Evolutionary conservation across 768 basidiomycete species (phyloP), one percentile per base, ranked within the genome.

Genomic region (Mrakia hoshinonis): DNA sequence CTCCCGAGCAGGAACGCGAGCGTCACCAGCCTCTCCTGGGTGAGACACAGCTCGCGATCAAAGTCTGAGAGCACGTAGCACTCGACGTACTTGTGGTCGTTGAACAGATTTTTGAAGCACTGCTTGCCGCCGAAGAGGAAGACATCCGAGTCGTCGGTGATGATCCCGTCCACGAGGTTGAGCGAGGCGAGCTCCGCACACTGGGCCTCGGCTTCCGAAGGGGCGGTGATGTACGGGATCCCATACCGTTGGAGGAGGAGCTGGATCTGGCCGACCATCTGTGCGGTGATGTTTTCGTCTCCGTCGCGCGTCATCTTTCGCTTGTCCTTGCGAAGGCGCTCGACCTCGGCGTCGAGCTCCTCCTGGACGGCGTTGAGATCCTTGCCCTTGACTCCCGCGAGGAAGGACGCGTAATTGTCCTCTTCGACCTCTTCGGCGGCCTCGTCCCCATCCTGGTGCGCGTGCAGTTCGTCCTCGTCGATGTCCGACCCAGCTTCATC

Each of bases 31-130:
- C 89, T 87, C 75, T 91, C 91, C 31, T 92, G 84, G 62, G 90
- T 88, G 29, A 98, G 82, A 6, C 91, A 89, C 12, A 99, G 83
- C 79, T 99, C 96, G 52, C 93, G 85, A 48, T 84, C 84, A 62
- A 98, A 84, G 78, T 99, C 96, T 6, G 85, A 80, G 2, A 87
- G 81, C 46, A 96, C 82, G 83, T 96, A 99, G 77, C 92, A 93
- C 80, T 99, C 96, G 68, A 97, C 96, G 4, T 93, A 97, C 83
- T 98, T 97, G 61, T 91, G 90, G 80, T 98, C 95, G 78, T 98
- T 97, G 82, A 99, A 99, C 90, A 99, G 95, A 79, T 99, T 98
- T 81, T 95, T 96, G 84, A 90, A 96, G 24, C 98, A 91, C n/a
- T 92, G 88, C 74, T 85, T 81, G 29, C 92, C 95, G 39, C 96